Evolutionary conservation across 73 alveolate species (phyloP).

Genomic region (Tetrahymena thermophila): DNA sequence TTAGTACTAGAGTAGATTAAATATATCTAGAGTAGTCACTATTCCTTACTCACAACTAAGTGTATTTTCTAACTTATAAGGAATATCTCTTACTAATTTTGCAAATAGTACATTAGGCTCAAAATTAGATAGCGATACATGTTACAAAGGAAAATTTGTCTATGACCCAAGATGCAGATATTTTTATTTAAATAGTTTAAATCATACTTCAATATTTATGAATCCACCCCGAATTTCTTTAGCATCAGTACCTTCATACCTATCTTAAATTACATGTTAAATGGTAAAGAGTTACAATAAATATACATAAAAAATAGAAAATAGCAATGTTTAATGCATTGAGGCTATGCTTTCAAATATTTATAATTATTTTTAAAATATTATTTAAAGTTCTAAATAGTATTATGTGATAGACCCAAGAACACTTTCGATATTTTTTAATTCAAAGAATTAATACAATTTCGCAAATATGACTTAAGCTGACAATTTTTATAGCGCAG

Average conservation of each 20-base stretch:
- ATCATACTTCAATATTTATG: background rate
- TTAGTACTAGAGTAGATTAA: background rate
- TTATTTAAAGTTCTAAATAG: background rate
- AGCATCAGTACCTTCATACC: background rate
- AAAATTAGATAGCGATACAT: background rate
- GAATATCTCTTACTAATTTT: background rate
- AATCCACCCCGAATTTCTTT: background rate
- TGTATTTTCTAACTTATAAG: background rate
- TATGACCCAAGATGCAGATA: background rate
- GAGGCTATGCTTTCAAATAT: background rate
- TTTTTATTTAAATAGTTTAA: background rate
- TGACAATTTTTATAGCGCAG: background rate
- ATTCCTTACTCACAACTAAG: background rate
- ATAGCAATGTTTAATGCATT: background rate
- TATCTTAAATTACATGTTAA: background rate
- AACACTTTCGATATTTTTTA: background rate
- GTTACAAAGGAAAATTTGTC: background rate
- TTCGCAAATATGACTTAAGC: background rate
- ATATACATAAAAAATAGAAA: background rate
- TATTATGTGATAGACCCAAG: background rate
- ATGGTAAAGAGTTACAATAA: background rate
- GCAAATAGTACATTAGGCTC: background rate
- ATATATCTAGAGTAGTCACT: background rate
- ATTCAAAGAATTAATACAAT: background rate
- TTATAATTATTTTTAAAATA: background rate